These are phyloP conservation scores for Amanita rimosa DNA, from an alignment of 768 basidiomycete genomes.

Conservation along the genomic window DNA sequence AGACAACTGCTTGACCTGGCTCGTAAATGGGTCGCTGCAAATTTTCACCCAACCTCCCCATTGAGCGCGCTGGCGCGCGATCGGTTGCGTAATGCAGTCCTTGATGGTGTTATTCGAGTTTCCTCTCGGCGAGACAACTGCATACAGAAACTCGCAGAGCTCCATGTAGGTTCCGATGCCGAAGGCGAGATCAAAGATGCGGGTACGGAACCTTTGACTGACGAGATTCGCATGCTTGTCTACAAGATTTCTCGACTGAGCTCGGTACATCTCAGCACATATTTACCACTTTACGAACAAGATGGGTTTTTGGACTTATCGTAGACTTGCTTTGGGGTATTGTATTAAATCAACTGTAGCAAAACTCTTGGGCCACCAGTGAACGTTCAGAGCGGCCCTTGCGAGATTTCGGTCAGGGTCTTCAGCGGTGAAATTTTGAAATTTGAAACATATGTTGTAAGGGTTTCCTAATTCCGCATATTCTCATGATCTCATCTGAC, in stretches of 20 bases:
- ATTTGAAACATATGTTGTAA: background rate
- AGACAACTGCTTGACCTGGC: constrained; percentile 45
- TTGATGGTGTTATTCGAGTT: constrained; percentile 43
- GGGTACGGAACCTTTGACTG: constrained; percentile 63
- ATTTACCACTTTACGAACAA: constrained; percentile 67
- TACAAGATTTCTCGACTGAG: constrained; percentile 66
- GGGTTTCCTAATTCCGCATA: no score
- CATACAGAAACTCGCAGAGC: constrained; percentile 16
- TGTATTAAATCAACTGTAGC: constrained; percentile 13
- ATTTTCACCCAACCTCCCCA: constrained; percentile 50
- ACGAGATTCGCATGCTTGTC: constrained; percentile 58
- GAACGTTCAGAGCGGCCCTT: background rate
- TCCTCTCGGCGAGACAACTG: constrained; percentile 32
- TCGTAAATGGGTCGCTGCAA: constrained; percentile 58
- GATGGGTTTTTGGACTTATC: constrained; percentile 32
- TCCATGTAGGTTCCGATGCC: background rate
- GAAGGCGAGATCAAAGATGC: constrained; percentile 13
- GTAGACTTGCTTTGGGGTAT: background rate
- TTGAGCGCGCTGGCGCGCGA: constrained; percentile 50
- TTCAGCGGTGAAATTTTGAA: background rate
- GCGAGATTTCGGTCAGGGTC: background rate
- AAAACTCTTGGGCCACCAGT: background rate
- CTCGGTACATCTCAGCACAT: constrained; percentile 64
- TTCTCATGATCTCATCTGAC: background rate
- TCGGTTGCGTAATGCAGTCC: constrained; percentile 53